Base-by-base conservation (phyloP, 2,329 filamentous ascomycete genomes). In the Exophiala phaeomuriformis region DNA sequence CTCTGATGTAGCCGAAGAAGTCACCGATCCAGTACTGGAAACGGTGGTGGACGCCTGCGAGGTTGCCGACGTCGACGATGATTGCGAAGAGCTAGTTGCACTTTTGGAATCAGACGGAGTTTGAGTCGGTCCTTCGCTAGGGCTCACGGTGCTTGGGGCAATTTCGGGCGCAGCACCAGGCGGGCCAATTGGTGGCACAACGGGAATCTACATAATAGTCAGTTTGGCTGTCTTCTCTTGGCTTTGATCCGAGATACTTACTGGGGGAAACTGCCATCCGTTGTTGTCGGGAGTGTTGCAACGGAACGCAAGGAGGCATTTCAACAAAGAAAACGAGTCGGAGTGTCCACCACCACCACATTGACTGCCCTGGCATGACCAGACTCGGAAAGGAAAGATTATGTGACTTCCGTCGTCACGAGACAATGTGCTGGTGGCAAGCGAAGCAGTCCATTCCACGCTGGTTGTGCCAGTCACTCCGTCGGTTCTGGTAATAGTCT, bases 401-500 rank as follows among this genome's bases (percentile, higher is more conserved):
- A 31, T 19, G 5, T n/a, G 1, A 29, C 5, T 28, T n/a, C 41
- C 41, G n/a, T 31, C 19, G n/a, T 43, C 41, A 43, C 41, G 19
- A 7, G 41, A 43, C 5, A 29, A 8, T 5, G 41, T 49, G 37
- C 47, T 43, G 5, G 37, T 49, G 4, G 47, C 43, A 8, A 43
- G 37, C n/a, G 39, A 32, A 19, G 47, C 47, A 7, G 29, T 33
- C 47, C 47, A 49, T 4, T 30, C 19, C 10, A 36, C 47, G 30
- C 47, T 41, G 8, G 39, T 49, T 10, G 47, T 43, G 10, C 37
- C 32, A 28, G 29, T 19, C 27, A 19, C 31, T 42, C 47, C 47
- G n/a, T 49, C 47, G 7, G 39, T 43, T 40, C 31, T 49, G 5
- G 47, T 49, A 19, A 49, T 49, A 4, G 36, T 43, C 29, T 49